Evolutionary conservation across 352 stramenopile genomes (phyloP).

Genomic region (Globisporangium abappressorium): DNA sequence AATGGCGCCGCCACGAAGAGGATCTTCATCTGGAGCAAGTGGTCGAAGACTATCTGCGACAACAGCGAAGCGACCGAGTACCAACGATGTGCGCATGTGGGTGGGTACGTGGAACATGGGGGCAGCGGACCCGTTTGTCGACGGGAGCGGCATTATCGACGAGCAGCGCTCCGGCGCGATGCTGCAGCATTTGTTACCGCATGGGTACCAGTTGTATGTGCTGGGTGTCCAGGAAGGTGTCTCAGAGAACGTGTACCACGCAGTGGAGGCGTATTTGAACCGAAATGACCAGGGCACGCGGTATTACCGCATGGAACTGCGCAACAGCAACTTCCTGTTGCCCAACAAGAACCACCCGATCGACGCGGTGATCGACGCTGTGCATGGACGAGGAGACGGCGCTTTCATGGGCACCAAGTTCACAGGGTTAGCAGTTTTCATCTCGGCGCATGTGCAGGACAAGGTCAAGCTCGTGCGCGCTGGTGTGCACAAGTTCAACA

Average conservation of each 20-base stretch:
- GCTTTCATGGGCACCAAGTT: conserved; percentile 86
- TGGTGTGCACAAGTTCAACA: conserved; percentile 78
- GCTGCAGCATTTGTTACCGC: conserved; percentile 73
- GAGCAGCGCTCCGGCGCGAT: conserved; percentile 64
- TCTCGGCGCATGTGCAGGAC: conserved; percentile 42
- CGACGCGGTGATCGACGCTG: conserved; percentile 74
- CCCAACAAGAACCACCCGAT: conserved; percentile 62
- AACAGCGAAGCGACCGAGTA: conserved; percentile 30
- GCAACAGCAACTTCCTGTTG: conserved; percentile 67
- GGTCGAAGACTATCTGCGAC: conserved; percentile 7
- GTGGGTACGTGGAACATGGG: conserved; percentile 88
- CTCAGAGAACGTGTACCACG: conserved; percentile 83
- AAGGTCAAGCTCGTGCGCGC: conserved; percentile 75
- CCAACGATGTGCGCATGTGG: conserved; percentile 70
- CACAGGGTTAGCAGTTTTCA: conserved; percentile 80
- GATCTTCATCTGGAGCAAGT: not conserved
- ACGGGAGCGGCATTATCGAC: conserved; percentile 70
- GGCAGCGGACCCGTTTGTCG: conserved; percentile 72
- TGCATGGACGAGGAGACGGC: conserved; percentile 75
- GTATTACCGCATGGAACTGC: conserved; percentile 76
- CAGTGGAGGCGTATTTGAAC: conserved; percentile 73
- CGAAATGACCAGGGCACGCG: conserved; percentile 50
- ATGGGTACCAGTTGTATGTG: conserved; percentile 86
- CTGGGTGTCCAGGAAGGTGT: conserved; percentile 84
- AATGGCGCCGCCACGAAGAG: conserved; percentile 17